Evolutionary conservation across 2,329 filamentous ascomycete species (phyloP).

Genomic region (Capronia americana): DNA sequence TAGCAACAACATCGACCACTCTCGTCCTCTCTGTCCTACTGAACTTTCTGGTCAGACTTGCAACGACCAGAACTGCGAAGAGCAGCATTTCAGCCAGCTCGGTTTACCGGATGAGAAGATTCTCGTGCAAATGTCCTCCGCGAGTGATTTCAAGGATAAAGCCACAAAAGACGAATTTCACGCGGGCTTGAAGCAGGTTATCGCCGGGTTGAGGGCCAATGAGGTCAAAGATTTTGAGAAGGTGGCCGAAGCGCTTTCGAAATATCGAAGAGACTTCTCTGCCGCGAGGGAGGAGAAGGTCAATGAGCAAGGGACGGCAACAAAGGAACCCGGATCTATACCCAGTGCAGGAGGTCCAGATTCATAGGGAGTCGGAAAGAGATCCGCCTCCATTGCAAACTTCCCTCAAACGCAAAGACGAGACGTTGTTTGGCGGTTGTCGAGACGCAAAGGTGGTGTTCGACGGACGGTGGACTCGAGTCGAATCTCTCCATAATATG

Average conservation of each 20-base stretch:
- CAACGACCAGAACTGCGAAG: slow-evolving; percentile 74
- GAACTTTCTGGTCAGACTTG: slow-evolving; percentile 75
- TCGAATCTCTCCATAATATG: neutral
- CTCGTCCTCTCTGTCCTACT: slow-evolving; percentile 75
- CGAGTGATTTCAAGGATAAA: slow-evolving; percentile 53
- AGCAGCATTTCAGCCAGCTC: slow-evolving; percentile 81
- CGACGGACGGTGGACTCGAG: neutral
- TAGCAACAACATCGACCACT: slow-evolving; percentile 84
- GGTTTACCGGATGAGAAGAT: slow-evolving; percentile 65
- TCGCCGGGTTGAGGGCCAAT: slow-evolving; percentile 56
- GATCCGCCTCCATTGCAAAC: neutral
- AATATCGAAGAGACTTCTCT: slow-evolving; percentile 53
- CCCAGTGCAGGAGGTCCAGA: neutral
- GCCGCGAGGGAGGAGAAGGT: slow-evolving; percentile 20
- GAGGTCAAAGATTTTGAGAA: slow-evolving; percentile 58
- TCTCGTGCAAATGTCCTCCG: slow-evolving; percentile 56
- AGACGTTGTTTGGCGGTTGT: neutral
- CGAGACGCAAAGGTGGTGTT: neutral
- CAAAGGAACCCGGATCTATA: neutral
- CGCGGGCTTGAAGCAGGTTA: slow-evolving; percentile 55
- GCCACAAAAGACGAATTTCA: slow-evolving; percentile 54
- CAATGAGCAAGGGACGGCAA: neutral
- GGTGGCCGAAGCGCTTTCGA: slow-evolving; percentile 57
- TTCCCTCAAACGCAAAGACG: neutral
- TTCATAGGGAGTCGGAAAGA: neutral